Percentiles rank a stretch among this genome's conserved stretches.
These are phyloP conservation scores for Zygoascus ofunaensis DNA, from an alignment of 805 yeast genomes.

Conservation along the genomic window DNA sequence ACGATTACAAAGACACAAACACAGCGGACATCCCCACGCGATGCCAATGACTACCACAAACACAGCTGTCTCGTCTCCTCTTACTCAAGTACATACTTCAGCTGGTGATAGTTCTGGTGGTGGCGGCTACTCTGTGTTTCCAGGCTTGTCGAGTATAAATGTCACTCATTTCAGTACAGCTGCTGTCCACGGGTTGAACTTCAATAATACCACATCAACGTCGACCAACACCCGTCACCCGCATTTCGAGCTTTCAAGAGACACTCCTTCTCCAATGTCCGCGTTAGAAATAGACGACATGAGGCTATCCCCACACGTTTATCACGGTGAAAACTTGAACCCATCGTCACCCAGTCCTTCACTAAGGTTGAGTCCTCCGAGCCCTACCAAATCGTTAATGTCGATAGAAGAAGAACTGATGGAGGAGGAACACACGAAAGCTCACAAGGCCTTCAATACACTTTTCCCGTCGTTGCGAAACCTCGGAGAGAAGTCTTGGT, in stretches of 20 bases:
- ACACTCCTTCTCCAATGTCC: not conserved
- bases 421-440: not conserved
- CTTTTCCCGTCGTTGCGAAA: slow-evolving; percentile 26
- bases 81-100: not conserved
- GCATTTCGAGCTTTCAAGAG: no score
- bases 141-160: not conserved
- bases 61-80: not conserved
- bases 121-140: no score
- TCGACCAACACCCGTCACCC: no score
- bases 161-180: not conserved
- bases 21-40: not conserved
- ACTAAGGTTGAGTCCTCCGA: not conserved
- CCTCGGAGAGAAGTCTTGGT: slow-evolving; percentile 19
- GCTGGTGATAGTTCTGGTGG: not conserved
- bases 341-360: not conserved
- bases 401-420: slow-evolving; percentile 1
- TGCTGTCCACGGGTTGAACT: not conserved
- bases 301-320: not conserved
- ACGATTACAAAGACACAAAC: not conserved
- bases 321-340: not conserved
- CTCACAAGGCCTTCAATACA: slow-evolving; percentile 6
- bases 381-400: not conserved
- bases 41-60: not conserved
- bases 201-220: not conserved
- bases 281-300: not conserved